phyloP scores from a whole-genome alignment of 371 early-diverging fungal species.

The Basidiobolus meristosporus region DNA sequence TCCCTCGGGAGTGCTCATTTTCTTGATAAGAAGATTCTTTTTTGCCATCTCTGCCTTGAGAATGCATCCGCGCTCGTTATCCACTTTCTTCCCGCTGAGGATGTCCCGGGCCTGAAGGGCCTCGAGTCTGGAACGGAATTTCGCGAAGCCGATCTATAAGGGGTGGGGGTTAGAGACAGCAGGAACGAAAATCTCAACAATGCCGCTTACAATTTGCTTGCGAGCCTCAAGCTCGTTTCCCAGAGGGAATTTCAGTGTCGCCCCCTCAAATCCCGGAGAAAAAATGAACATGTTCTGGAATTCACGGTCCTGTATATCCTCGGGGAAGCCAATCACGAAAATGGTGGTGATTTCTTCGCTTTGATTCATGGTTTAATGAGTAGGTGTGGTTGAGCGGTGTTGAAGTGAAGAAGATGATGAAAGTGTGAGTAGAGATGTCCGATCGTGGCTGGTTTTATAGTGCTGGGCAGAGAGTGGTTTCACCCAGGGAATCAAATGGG shows the following conservation, averaged over 20 bases:
- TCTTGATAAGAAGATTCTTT: constrained; percentile 72
- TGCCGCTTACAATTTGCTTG: constrained; percentile 69
- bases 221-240: constrained; percentile 18
- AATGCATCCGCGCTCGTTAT: constrained; percentile 60
- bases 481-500: no score
- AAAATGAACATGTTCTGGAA: constrained; percentile 96
- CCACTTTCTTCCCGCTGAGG: constrained; percentile 69
- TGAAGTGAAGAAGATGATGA: no score
- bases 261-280: constrained; percentile 85
- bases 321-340: constrained; percentile 94
- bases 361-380: not conserved
- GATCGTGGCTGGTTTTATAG: no score
- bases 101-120: constrained; percentile 76
- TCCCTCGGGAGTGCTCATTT: constrained; percentile 6
- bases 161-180: not conserved
- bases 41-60: constrained; percentile 93
- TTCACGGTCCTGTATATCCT: constrained; percentile 91
- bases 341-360: constrained; percentile 72
- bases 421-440: no score
- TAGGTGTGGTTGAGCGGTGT: no score
- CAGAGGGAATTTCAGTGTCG: constrained; percentile 69
- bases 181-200: no score
- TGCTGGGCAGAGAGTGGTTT: no score
- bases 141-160: constrained; percentile 70
- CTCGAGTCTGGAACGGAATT: constrained; percentile 68